Percentiles rank a stretch among this genome's conserved stretches.
These are phyloP conservation scores for Trichoderma parareesei DNA, from an alignment of 495 filamentous ascomycete genomes.

Conservation along the genomic window DNA sequence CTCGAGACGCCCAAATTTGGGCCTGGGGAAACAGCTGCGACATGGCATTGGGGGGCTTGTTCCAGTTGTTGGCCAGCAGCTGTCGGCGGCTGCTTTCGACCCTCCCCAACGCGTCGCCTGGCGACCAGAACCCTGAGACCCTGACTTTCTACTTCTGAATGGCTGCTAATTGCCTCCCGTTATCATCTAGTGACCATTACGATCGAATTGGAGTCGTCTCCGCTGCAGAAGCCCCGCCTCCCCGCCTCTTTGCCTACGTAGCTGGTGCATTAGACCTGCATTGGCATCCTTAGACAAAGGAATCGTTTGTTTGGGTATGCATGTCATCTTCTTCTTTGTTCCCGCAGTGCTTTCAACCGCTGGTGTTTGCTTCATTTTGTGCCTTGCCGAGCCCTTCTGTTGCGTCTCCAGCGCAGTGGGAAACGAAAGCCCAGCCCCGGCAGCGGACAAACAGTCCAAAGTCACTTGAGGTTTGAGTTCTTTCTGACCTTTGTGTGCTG, in stretches of 20 bases:
- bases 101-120: not conserved
- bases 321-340: constrained; percentile 9
- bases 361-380: not conserved
- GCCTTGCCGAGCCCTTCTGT: not conserved
- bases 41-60: not conserved
- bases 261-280: constrained; percentile 10
- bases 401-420: not conserved
- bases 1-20: not conserved
- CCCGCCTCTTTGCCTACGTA: constrained; percentile 16
- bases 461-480: not conserved
- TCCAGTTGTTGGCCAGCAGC: not conserved
- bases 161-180: constrained; percentile 3
- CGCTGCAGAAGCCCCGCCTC: constrained; percentile 19
- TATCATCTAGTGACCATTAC: not conserved
- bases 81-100: not conserved
- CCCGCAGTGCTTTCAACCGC: not conserved
- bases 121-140: not conserved
- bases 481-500: not conserved
- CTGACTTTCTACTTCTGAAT: constrained; percentile 4
- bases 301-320: constrained; percentile 15
- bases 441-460: not conserved
- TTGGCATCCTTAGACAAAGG: constrained; percentile 15
- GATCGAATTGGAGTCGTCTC: constrained; percentile 14
- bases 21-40: not conserved
- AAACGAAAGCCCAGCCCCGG: not conserved